phyloP scores from a whole-genome alignment of 2,329 filamentous ascomycete genomes.

The Calonectria pteridis region DNA sequence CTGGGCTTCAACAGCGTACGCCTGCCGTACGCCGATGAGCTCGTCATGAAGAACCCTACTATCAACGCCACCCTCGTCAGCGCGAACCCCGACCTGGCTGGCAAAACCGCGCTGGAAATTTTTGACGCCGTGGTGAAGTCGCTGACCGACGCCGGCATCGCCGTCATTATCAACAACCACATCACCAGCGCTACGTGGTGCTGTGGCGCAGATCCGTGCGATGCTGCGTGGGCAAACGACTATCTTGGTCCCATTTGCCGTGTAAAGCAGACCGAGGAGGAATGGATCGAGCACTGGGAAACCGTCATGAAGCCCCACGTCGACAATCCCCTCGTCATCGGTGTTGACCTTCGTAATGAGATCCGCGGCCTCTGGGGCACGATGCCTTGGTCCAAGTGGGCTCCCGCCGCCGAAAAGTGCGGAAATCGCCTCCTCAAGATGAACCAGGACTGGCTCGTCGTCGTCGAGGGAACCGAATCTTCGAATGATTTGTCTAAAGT shows the following conservation, averaged over 20 bases:
- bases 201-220: slow-evolving; percentile 76
- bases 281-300: slow-evolving; percentile 77
- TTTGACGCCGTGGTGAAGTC: slow-evolving; percentile 69
- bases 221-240: slow-evolving; percentile 75
- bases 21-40: slow-evolving; percentile 76
- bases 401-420: slow-evolving; percentile 71
- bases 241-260: slow-evolving; percentile 71
- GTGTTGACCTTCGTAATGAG: slow-evolving; percentile 77
- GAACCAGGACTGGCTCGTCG: slow-evolving; percentile 74
- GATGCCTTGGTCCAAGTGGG: slow-evolving; percentile 76
- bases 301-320: slow-evolving; percentile 71
- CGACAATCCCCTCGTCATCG: slow-evolving; percentile 72
- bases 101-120: slow-evolving; percentile 69
- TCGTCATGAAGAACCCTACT: slow-evolving; percentile 71
- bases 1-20: slow-evolving; percentile 80
- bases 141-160: slow-evolving; percentile 71
- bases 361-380: slow-evolving; percentile 77
- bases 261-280: slow-evolving; percentile 72
- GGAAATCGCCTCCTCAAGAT: slow-evolving; percentile 71
- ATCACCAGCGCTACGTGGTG: slow-evolving; percentile 78
- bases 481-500: slow-evolving; percentile 74
- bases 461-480: slow-evolving; percentile 77
- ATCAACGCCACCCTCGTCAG: slow-evolving; percentile 62
- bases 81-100: slow-evolving; percentile 72
- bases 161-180: slow-evolving; percentile 78